Conservation (phyloP, 176 grass and related monocot genomes). For the Elaeis guineensis region DNA sequence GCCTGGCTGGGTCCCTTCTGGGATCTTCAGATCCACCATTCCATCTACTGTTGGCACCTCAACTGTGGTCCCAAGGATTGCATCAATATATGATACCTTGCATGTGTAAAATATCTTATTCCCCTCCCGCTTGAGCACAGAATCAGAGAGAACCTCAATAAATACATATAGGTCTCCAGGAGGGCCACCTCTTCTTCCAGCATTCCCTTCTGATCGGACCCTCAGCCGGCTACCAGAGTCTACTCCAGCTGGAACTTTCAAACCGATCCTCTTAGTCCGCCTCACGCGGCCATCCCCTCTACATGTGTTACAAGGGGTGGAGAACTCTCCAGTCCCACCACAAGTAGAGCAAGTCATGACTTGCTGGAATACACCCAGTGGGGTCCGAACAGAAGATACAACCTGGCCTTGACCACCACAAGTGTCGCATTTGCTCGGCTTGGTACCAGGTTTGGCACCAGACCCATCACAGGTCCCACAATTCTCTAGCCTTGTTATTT, state of each 20-base stretch:
- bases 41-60: constrained; percentile 95
- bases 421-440: constrained; percentile 61
- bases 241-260: constrained; percentile 90
- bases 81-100: constrained; percentile 97
- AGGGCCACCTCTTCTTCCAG: constrained; percentile 78
- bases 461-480: constrained; percentile 80
- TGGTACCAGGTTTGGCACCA: constrained; percentile 86
- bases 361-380: constrained; percentile 96
- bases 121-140: constrained; percentile 84
- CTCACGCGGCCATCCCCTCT: constrained; percentile 80
- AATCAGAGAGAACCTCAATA: constrained; percentile 83
- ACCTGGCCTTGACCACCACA: constrained; percentile 97
- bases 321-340: constrained; percentile 75
- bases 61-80: constrained; percentile 81
- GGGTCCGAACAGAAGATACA: constrained; percentile 75
- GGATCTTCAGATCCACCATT: constrained; percentile 87
- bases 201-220: constrained; percentile 90
- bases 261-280: constrained; percentile 85
- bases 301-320: constrained; percentile 80
- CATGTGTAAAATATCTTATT: constrained; percentile 90
- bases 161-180: constrained; percentile 96
- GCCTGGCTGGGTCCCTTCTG: constrained; percentile 74
- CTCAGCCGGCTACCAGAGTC: constrained; percentile 92
- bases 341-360: constrained; percentile 88
- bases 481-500: constrained; percentile 68